Base-by-base conservation (phyloP, 495 filamentous ascomycete species). In the Penicillium maclennaniae region DNA sequence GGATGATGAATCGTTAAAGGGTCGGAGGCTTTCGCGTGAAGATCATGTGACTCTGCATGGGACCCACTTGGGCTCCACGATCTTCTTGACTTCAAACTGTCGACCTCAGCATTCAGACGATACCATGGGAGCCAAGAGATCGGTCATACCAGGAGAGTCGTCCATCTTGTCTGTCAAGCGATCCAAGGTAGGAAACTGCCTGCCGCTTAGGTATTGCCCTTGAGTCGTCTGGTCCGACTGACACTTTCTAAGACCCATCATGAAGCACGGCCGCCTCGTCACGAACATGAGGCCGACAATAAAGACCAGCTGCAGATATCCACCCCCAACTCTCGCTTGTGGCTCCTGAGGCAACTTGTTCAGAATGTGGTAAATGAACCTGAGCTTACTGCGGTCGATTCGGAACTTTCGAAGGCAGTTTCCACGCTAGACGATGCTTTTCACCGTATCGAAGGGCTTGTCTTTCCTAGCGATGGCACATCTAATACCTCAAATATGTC, bases 381-480 rank as follows among this genome's bases (percentile, higher is more conserved):
- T 7, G 43, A 47, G 34, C 37, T 54, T 26, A 6, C 54, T 7
- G 28, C 45, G n/a, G 39, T 46, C 26, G 54, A 63, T 31, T 23
- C 63, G 1, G 57, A 68, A 12, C 47, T 71, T 46, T n/a, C 62
- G 20, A 39, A 58, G 15, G 63, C 65, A 19, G 38, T 65, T 25
- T 50, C 49, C 20, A 52, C 52, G 19, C 57, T 74, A 25, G 40
- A 63, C 15, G 44, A 45, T 20, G 59, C 52, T 34, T 58, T 72
- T 45, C 27, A 17, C 38, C 27, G 21, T 20, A 5, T n/a, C 10
- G 20, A 26, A 1, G 20, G 12, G 14, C 20, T 14, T 34, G 8
- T 12, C 10, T 14, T 34, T 9, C 8, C 31, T 34, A 34, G 31
- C 15, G 31, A 34, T 12, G 8, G 8, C 2, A 34, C 31, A 10